Conservation (phyloP, 495 filamentous ascomycete species). For the Aspergillus biplanus region DNA sequence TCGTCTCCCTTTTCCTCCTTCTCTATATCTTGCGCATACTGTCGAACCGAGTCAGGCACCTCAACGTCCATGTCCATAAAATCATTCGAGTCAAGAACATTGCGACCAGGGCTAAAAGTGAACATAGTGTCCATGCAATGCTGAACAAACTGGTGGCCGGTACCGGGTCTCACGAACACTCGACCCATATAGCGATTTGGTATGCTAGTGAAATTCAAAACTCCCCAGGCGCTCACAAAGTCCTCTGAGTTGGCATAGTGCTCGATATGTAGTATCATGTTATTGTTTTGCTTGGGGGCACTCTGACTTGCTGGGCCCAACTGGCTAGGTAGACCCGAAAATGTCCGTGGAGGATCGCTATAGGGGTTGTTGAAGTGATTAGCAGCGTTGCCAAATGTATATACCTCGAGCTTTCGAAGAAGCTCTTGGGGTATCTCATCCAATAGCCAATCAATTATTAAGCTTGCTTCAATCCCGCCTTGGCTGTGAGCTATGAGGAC, state of each 20-base stretch:
- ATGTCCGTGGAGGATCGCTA: constrained; percentile 11
- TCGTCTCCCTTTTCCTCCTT: background rate
- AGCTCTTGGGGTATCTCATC: constrained; percentile 71
- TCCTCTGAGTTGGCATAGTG: constrained; percentile 82
- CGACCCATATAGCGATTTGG: constrained; percentile 71
- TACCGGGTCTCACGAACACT: constrained; percentile 67
- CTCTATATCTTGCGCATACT: background rate
- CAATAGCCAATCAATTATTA: constrained; percentile 80
- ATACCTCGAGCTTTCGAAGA: constrained; percentile 74
- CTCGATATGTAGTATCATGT: constrained; percentile 72
- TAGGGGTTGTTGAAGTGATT: constrained; percentile 89
- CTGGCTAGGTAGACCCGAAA: background rate
- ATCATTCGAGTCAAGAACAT: constrained; percentile 32
- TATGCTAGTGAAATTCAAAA: constrained; percentile 61
- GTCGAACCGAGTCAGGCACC: constrained; percentile 1
- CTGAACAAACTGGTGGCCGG: constrained; percentile 77
- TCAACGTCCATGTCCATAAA: constrained; percentile 41
- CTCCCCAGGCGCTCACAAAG: constrained; percentile 75
- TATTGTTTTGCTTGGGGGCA: background rate
- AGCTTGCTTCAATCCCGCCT: constrained; percentile 74
- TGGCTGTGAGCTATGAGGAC: constrained; percentile 82
- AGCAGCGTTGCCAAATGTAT: constrained; percentile 83
- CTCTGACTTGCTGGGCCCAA: background rate
- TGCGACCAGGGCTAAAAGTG: constrained; percentile 34
- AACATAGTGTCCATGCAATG: constrained; percentile 89